A percentile compares a stretch with the other conserved stretches of the same genome.
Conservation (phyloP, 2,329 filamentous ascomycete species). For the Calycina herbarum region DNA sequence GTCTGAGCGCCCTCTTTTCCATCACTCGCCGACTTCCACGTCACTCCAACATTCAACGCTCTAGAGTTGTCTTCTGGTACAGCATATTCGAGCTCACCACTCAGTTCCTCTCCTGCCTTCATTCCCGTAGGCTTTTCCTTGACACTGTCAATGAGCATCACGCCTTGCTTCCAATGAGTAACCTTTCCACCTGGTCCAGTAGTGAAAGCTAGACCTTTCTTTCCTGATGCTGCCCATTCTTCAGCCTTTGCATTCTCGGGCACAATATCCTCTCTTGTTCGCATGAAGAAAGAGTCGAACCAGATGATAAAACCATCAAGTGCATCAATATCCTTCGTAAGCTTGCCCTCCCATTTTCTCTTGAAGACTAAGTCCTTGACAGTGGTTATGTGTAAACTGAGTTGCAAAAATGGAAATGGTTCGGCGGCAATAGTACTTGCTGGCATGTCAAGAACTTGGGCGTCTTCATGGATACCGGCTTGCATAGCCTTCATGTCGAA, state of each 20-base stretch:
- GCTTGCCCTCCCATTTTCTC: constrained; percentile 61
- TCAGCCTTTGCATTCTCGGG: constrained; percentile 57
- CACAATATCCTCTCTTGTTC: constrained; percentile 51
- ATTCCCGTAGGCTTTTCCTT: constrained; percentile 48
- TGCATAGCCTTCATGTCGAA: constrained; percentile 95
- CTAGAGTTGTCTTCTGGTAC: constrained; percentile 70
- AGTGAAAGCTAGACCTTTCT: constrained; percentile 76
- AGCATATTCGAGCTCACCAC: constrained; percentile 68
- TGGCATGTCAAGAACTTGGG: constrained; percentile 73
- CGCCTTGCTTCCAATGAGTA: constrained; percentile 89
- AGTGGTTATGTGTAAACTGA: constrained; percentile 74
- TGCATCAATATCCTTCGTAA: constrained; percentile 62
- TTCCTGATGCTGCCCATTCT: constrained; percentile 57
- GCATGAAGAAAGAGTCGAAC: constrained; percentile 92
- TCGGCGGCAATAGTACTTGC: constrained; percentile 58
- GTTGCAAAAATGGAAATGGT: constrained; percentile 66
- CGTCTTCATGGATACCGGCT: constrained; percentile 76
- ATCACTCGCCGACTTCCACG: constrained; percentile 50
- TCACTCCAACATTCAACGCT: constrained; percentile 62
- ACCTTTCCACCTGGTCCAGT: constrained; percentile 75
- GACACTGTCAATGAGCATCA: constrained; percentile 64
- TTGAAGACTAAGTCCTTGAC: constrained; percentile 75
- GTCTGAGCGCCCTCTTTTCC: constrained; percentile 30
- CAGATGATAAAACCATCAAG: constrained; percentile 89
- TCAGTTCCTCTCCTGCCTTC: constrained; percentile 58